Evolutionary conservation across 164 flowering plant species (phyloP), one percentile per base, ranked within the genome.

Genomic region (Paratinospora sagittata): DNA sequence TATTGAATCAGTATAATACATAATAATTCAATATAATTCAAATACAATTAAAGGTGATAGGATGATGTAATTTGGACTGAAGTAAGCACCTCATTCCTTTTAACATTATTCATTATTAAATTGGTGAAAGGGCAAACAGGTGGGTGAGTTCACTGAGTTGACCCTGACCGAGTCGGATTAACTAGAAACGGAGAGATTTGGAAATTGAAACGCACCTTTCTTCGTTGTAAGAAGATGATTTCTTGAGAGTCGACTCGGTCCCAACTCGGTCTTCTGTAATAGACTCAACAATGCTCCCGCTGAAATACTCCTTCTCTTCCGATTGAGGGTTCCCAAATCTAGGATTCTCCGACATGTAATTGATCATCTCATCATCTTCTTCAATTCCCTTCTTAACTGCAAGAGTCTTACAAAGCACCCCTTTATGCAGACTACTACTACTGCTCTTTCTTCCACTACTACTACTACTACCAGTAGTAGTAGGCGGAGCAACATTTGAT

Each of bases 231-330:
- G 98, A 90, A 27, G 87, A 82, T 11, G 96, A 90, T 72, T 77
- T 85, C 81, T 86, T 88, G 57, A 90, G 63, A 30, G 58, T 66
- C 2, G 87, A 82, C 67, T 74, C 74, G 0, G 30, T 72, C 0
- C 26, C 49, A 14, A 61, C 82, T 43, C 86, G 78, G 55, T 79
- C 79, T 30, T 78, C 87, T 12, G 66, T 68, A 75, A 84, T 83
- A 0, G 87, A 63, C 79, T 90, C 95, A 0, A 91, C 87, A n/a
- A 93, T 87, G 65, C 93, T 89, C 71, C 98, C 98, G 68, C 98
- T 93, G 73, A 91, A 93, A 45, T 87, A 93, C 82, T 90, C 97
- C 67, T 89, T 93, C 79, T 89, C 97, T 73, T 88, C 89, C 0
- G 89, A 68, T 58, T 85, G 92, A 55, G 81, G 74, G 63, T 86